Percentiles rank a stretch among this genome's conserved stretches.
phyloP scores from a whole-genome alignment of 768 basidiomycete genomes.

The Russula vinacea region DNA sequence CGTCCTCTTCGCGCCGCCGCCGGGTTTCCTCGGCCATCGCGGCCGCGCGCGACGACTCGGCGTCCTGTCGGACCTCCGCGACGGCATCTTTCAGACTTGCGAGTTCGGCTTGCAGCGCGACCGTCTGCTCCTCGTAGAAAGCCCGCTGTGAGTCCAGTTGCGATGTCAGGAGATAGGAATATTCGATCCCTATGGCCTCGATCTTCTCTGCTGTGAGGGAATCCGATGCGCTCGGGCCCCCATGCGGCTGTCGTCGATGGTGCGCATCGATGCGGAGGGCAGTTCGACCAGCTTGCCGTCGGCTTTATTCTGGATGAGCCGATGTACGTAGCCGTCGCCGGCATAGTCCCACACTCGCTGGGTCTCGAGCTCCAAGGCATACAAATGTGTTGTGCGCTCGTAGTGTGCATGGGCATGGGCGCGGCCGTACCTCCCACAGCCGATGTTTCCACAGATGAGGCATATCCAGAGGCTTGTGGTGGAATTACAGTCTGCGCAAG shows the following conservation, averaged over 20 bases:
- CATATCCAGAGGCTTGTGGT: constrained; percentile 96
- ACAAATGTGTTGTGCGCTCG: constrained; percentile 83
- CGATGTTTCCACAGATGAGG: constrained; percentile 93
- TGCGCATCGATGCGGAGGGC: constrained; percentile 77
- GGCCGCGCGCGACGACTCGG: constrained; percentile 28
- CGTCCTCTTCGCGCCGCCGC: constrained; percentile 40
- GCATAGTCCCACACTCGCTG: constrained; percentile 99
- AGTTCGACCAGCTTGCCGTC: constrained; percentile 96
- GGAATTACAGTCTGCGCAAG: constrained; percentile 68
- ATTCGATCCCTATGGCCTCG: constrained; percentile 96
- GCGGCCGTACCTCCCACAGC: constrained; percentile 91
- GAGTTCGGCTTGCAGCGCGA: constrained; percentile 53
- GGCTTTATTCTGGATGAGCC: constrained; percentile 91
- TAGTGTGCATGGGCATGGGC: constrained; percentile 95
- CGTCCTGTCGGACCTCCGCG: constrained; percentile 45
- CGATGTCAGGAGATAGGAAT: constrained; percentile 86
- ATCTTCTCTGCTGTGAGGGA: constrained; percentile 91
- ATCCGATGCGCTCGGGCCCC: constrained; percentile 83
- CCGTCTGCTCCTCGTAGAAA: constrained; percentile 79
- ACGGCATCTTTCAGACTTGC: constrained; percentile 51
- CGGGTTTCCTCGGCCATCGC: constrained; percentile 25
- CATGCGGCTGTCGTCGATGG: constrained; percentile 50
- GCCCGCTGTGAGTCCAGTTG: constrained; percentile 90
- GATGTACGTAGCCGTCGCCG: constrained; percentile 94
- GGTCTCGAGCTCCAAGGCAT: constrained; percentile 93